Evolutionary conservation across 2,329 filamentous ascomycete genomes (phyloP), one percentile per base, ranked within the genome.

Genomic region (Sarocladium kiliense): DNA sequence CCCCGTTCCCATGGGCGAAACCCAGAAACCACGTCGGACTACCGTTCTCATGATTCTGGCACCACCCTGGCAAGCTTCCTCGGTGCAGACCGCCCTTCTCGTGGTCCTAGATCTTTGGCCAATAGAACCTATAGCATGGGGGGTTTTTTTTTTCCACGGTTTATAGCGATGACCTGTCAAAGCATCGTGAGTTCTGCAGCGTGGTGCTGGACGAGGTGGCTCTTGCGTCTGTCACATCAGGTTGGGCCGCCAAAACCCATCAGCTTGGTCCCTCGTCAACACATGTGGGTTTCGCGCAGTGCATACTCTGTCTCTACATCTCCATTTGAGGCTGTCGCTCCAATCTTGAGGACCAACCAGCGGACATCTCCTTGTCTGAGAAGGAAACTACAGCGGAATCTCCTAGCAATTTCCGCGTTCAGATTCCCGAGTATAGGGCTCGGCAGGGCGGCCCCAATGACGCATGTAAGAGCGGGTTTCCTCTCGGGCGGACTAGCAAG

Each of bases 401-500:
- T 47, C 23, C 44, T 30, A 30, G 44, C 25, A 27, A 7, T 6
- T 30, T 47, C 44, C 25, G 18, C 44, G 23, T 23, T 47, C 9
- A 47, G 47, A 51, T 21, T 36, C 47, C 27, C 18, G 47, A 32
- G 25, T 23, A 27, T 51, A 51, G 47, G 47, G 47, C 47, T 36
- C 47, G 18, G 23, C 27, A 34, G 47, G 25, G 47, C 47, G 27
- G 47, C 30, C 21, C 47, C 47, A 51, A 51, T 51, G 47, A 51
- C 47, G 47, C 47, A 51, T 30, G 47, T 51, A 51, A 51, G 27
- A 32, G 30, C 27, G 30, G 30, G 27, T 32, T 51, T 51, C n/a
- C n/a, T 36, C 44, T 51, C 27, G 47, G 47, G 47, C 27, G 11
- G 11, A 27, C 47, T 51, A 51, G 47, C 47, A 51, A 51, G 47